Percentiles rank a stretch among this genome's conserved stretches.
phyloP scores from a whole-genome alignment of 148 eudicot species.

The Linanthus parryae region DNA sequence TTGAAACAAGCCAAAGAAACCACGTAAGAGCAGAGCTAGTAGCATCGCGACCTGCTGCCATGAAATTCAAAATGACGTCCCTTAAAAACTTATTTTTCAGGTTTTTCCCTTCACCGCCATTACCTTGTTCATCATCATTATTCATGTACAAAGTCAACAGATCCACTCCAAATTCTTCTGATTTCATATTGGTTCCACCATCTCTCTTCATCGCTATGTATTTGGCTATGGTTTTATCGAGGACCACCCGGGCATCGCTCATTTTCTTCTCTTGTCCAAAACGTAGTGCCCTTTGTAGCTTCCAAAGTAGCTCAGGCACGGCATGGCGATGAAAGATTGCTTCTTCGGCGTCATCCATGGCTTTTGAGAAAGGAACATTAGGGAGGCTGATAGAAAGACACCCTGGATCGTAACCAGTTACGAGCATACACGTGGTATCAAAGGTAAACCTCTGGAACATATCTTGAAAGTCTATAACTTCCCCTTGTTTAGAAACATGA shows the following conservation, averaged over 20 bases:
- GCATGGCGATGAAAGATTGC: slow-evolving; percentile 30
- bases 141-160: slow-evolving; percentile 32
- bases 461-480: slow-evolving; percentile 45
- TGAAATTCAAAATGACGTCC: slow-evolving; percentile 42
- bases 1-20: slow-evolving; percentile 34
- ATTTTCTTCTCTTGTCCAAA: slow-evolving; percentile 37
- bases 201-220: slow-evolving; percentile 24
- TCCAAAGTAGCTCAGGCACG: slow-evolving; percentile 43
- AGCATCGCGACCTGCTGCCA: slow-evolving; percentile 53
- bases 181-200: slow-evolving; percentile 5
- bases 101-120: slow-evolving; percentile 12
- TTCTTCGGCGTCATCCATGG: slow-evolving; percentile 47
- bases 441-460: slow-evolving; percentile 48
- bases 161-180: slow-evolving; percentile 17
- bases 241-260: slow-evolving; percentile 24
- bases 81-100: slow-evolving; percentile 36
- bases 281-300: slow-evolving; percentile 37
- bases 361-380: slow-evolving; percentile 32
- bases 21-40: slow-evolving; percentile 42
- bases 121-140: slow-evolving; percentile 7
- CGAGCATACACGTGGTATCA: slow-evolving; percentile 14
- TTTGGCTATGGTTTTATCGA: slow-evolving; percentile 31
- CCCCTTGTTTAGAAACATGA: slow-evolving; percentile 14
- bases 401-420: slow-evolving; percentile 33
- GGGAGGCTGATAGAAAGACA: slow-evolving; percentile 33